Evolutionary conservation across 1,284 basidiomycete species (phyloP), one percentile per base, ranked within the genome.

Genomic region (Ceratobasidium theobromae): DNA sequence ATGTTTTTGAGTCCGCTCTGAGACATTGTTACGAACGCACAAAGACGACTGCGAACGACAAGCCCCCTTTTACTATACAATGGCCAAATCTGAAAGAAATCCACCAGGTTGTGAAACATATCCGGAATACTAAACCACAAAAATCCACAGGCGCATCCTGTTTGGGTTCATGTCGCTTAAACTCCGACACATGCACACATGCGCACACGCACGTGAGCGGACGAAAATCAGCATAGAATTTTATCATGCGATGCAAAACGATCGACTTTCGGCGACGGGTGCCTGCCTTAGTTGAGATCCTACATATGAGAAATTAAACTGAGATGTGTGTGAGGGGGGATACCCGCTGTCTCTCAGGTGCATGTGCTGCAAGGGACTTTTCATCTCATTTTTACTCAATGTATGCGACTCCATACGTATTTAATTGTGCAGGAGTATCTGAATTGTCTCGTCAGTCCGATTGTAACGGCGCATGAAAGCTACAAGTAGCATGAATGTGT

Each of bases 141-240:
- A 51, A 18, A 51, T n/a, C 38, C 46, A 21, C 8, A 48, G 58
- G 58, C 58, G 58, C 58, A 41, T 25, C 58, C 33, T 62, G 48
- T 62, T 62, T 62, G 33, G 46, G 21, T 11, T 25, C 18, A 23
- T 23, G 46, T 32, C 23, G 4, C 28, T 3, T 30, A 49, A 62
- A 62, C 58, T 62, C 58, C 58, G 58, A 45, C 33, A 21, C 58
- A 41, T 46, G 58, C 40, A 46, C 33, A 46, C 32, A 16, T 23
- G 35, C 30, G 16, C n/a, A n/a, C n/a, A n/a, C n/a, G n/a, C n/a
- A n/a, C n/a, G n/a, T n/a, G n/a, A n/a, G n/a, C n/a, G n/a, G n/a
- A n/a, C n/a, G n/a, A 62, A 46, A 51, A 5, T 27, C 16, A 3
- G n/a, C n/a, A 14, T 8, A 28, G 49, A 41, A 28, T 27, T 41